phyloP scores from a whole-genome alignment of 2,329 filamentous ascomycete genomes.

The Diaporthe vexans region DNA sequence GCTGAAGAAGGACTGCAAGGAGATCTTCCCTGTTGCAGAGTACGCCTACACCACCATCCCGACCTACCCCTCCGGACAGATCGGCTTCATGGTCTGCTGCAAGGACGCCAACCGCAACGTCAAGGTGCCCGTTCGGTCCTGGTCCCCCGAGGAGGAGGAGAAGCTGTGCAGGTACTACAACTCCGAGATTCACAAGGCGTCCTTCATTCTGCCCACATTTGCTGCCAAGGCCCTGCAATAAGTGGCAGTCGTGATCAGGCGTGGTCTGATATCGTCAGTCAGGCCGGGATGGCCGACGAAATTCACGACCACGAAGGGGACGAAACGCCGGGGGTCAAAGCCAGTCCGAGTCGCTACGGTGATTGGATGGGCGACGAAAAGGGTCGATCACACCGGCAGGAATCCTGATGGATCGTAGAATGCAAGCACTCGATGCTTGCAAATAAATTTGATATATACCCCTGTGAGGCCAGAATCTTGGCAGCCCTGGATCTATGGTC shows the following conservation, averaged over 20 bases:
- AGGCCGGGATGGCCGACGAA: background rate
- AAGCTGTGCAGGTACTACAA: conserved; percentile 98
- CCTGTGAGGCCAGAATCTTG: conserved; percentile 11
- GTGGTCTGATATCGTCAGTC: background rate
- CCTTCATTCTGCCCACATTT: conserved; percentile 94
- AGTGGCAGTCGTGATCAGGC: conserved; percentile 35
- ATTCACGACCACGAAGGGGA: background rate
- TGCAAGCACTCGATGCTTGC: conserved; percentile 17
- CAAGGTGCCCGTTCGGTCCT: conserved; percentile 85
- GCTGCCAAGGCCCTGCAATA: conserved; percentile 82
- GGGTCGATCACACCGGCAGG: background rate
- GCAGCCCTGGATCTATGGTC: background rate
- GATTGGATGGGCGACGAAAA: background rate
- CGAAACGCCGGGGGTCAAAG: background rate
- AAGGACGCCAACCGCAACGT: conserved; percentile 91
- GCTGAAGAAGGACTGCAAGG: conserved; percentile 96
- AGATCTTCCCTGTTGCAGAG: conserved; percentile 97
- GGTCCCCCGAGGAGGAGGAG: conserved; percentile 90
- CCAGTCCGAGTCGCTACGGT: conserved; percentile 1
- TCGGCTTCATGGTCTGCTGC: conserved; percentile 99
- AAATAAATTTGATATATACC: conserved; percentile 31
- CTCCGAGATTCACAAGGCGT: conserved; percentile 93
- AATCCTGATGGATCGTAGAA: conserved; percentile 2
- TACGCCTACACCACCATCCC: conserved; percentile 99
- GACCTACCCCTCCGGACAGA: conserved; percentile 98